Conservation (phyloP, 2,329 filamentous ascomycete genomes). For the Hypoxylon sp. region DNA sequence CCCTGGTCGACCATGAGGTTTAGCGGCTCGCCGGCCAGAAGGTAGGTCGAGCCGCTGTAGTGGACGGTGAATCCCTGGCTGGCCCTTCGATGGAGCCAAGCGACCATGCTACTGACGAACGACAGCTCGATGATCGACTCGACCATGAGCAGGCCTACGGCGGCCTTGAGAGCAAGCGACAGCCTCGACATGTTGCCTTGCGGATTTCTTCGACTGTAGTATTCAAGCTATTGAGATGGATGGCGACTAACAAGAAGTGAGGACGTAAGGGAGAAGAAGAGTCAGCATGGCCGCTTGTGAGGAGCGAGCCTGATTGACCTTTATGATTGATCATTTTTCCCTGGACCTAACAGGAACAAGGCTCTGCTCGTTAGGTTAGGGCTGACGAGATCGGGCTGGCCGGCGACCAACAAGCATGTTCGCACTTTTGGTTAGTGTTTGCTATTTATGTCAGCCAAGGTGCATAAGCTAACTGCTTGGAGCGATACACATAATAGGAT, state of each 20-base stretch:
- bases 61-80: slow-evolving; percentile 47
- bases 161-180: slow-evolving; percentile 41
- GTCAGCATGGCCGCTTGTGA: background rate
- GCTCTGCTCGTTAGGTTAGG: slow-evolving; percentile 27
- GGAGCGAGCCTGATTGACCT: slow-evolving; percentile 23
- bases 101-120: slow-evolving; percentile 55
- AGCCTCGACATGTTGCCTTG: slow-evolving; percentile 31
- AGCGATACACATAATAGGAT: slow-evolving; percentile 29
- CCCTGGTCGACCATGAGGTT: slow-evolving; percentile 55
- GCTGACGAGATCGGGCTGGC: slow-evolving; percentile 28
- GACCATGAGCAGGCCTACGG: slow-evolving; percentile 51
- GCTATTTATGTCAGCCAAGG: slow-evolving; percentile 33
- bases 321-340: slow-evolving; percentile 28
- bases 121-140: slow-evolving; percentile 55
- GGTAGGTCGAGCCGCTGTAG: slow-evolving; percentile 40
- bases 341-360: slow-evolving; percentile 16
- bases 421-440: slow-evolving; percentile 14
- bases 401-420: slow-evolving; percentile 9
- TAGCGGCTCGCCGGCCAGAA: slow-evolving; percentile 49
- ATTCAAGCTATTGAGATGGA: slow-evolving; percentile 9
- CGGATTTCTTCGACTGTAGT: background rate
- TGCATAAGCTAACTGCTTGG: slow-evolving; percentile 17
- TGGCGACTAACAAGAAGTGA: slow-evolving; percentile 2
- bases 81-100: slow-evolving; percentile 53
- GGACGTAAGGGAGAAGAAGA: slow-evolving; percentile 2